These are phyloP conservation scores for Mrakia hoshinonis DNA, from an alignment of 768 basidiomycete species.

Conservation along the genomic window DNA sequence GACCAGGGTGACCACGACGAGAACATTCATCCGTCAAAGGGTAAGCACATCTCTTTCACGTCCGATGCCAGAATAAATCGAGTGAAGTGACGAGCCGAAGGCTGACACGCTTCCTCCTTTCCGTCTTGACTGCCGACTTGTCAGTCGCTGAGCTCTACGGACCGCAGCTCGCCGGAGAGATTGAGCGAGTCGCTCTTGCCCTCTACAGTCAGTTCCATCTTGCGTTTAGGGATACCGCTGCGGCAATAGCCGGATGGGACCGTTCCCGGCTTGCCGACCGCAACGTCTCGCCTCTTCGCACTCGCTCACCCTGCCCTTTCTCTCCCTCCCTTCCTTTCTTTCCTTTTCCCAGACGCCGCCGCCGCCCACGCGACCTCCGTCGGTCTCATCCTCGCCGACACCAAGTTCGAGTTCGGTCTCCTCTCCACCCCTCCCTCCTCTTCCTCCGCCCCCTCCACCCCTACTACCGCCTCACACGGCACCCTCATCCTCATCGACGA, in stretches of 20 bases:
- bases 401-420: slow-evolving; percentile 97
- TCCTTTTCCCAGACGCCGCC: slow-evolving; percentile 47
- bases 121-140: slow-evolving; percentile 41
- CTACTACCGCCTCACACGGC: slow-evolving; percentile 38
- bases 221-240: too few relatives aligned
- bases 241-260: too few relatives aligned
- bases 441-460: slow-evolving; percentile 33
- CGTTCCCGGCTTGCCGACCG: too few relatives aligned
- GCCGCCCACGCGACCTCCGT: slow-evolving; percentile 61
- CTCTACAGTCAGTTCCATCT: slow-evolving; percentile 38
- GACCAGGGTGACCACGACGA: slow-evolving; percentile 91
- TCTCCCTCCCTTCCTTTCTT: not conserved
- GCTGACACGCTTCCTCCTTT: slow-evolving; percentile 42
- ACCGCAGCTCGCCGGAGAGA: slow-evolving; percentile 38
- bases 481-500: slow-evolving; percentile 83
- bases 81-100: too few relatives aligned
- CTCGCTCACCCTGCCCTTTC: slow-evolving; percentile 8
- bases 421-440: slow-evolving; percentile 41
- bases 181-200: slow-evolving; percentile 38
- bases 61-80: not conserved
- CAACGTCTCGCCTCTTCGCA: not conserved
- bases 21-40: slow-evolving; percentile 78
- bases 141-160: slow-evolving; percentile 42
- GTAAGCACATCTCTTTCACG: slow-evolving; percentile 40
- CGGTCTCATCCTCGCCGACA: slow-evolving; percentile 91